Percentiles rank a stretch among this genome's conserved stretches.
These are phyloP conservation scores for Pseudocercospora musae DNA, from an alignment of 2,329 filamentous ascomycete genomes.

Conservation along the genomic window DNA sequence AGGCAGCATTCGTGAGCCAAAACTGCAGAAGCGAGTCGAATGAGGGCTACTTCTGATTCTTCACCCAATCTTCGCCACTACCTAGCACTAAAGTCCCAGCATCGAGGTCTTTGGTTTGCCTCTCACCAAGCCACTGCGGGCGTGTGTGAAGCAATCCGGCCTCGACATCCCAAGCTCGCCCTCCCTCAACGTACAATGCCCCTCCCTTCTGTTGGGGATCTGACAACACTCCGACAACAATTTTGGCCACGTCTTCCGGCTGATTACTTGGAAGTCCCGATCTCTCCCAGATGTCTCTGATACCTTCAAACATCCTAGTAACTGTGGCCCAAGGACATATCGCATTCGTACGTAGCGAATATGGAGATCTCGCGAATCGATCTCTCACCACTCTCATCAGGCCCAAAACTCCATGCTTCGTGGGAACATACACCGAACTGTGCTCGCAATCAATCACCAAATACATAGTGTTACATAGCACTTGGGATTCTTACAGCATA, in stretches of 20 bases:
- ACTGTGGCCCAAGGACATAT: slow-evolving; percentile 47
- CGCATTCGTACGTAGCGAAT: slow-evolving; percentile 42
- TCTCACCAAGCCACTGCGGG: slow-evolving; percentile 44
- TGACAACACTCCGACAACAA: slow-evolving; percentile 38
- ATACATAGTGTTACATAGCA: neutral
- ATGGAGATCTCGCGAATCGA: slow-evolving; percentile 33
- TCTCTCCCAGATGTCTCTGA: slow-evolving; percentile 37
- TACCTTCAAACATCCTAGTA: slow-evolving; percentile 38
- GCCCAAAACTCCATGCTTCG: slow-evolving; percentile 52
- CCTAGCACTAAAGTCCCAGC: slow-evolving; percentile 38
- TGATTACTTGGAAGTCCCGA: slow-evolving; percentile 42
- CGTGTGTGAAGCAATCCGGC: slow-evolving; percentile 42
- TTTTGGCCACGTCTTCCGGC: slow-evolving; percentile 40
- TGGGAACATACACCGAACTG: slow-evolving; percentile 44
- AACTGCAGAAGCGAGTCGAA: slow-evolving; percentile 38
- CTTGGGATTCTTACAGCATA: slow-evolving; percentile 31
- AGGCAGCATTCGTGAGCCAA: slow-evolving; percentile 42
- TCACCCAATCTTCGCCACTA: slow-evolving; percentile 22
- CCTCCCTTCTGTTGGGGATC: slow-evolving; percentile 40
- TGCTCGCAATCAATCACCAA: neutral
- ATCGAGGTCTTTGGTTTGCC: slow-evolving; percentile 36
- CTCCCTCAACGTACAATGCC: slow-evolving; percentile 45
- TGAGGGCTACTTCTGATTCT: slow-evolving; percentile 10
- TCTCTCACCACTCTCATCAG: slow-evolving; percentile 47
- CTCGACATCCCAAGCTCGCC: slow-evolving; percentile 45